These are phyloP conservation scores for Fraxinus americana DNA, from an alignment of 257 asterid genomes.

Conservation along the genomic window DNA sequence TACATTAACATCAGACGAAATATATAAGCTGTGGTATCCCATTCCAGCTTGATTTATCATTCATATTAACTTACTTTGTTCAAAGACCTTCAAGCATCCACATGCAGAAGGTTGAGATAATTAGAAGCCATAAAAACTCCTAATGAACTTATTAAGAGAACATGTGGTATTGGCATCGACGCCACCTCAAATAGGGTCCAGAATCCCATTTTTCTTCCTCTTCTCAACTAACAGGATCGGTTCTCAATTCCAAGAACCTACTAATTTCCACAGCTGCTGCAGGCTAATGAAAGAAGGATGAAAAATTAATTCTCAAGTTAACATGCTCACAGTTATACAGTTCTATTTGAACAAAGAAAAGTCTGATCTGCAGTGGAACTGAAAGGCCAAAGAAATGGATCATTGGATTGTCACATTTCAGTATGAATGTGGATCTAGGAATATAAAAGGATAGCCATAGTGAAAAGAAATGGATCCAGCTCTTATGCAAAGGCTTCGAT, in stretches of 20 bases:
- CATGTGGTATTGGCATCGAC: conserved; percentile 83
- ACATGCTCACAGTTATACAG: too few relatives aligned
- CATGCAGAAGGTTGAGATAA: conserved; percentile 61
- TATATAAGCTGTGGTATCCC: neutral
- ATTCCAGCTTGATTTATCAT: neutral
- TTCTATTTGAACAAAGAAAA: too few relatives aligned
- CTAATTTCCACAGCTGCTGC: neutral
- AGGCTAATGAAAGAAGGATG: too few relatives aligned
- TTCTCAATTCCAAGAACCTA: neutral
- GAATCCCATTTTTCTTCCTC: conserved; percentile 59
- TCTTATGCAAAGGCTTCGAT: neutral
- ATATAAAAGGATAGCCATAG: neutral
- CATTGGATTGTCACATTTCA: too few relatives aligned
- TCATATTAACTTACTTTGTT: conserved; percentile 49
- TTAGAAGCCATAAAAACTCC: conserved; percentile 91
- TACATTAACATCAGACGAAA: neutral
- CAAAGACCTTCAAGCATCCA: conserved; percentile 64
- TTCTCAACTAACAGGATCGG: neutral
- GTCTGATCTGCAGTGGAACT: too few relatives aligned
- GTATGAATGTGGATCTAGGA: neutral
- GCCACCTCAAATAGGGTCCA: conserved; percentile 72
- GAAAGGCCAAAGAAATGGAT: too few relatives aligned
- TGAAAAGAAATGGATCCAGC: neutral
- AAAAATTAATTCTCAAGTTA: too few relatives aligned
- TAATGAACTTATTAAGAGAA: conserved; percentile 57